A percentile compares a stretch with the other conserved stretches of the same genome.
Conservation (phyloP, 2,329 filamentous ascomycete genomes). For the Calonectria ilicicola region DNA sequence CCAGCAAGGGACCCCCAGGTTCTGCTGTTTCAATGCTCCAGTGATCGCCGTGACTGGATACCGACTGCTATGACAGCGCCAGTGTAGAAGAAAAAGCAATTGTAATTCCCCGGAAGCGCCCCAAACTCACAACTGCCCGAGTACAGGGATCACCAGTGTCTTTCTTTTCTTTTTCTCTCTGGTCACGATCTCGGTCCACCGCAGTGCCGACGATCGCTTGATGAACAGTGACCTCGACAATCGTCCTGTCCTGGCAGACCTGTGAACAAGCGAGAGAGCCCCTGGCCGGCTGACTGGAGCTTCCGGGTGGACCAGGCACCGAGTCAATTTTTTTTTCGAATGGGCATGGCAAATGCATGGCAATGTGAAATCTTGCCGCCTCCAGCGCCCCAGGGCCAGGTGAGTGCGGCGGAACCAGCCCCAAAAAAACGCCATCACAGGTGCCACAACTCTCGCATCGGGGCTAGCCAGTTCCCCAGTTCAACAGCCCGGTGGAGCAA, state of each 20-base stretch:
- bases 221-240: neutral
- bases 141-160: slow-evolving; percentile 11
- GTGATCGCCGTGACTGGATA: neutral
- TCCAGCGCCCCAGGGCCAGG: neutral
- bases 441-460: slow-evolving; percentile 5
- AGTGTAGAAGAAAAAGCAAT: slow-evolving; percentile 3
- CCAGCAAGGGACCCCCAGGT: neutral
- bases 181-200: slow-evolving; percentile 15
- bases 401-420: neutral
- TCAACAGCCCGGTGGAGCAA: neutral
- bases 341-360: slow-evolving; percentile 10
- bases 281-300: neutral
- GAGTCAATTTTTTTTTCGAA: slow-evolving; percentile 1
- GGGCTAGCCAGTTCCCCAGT: neutral
- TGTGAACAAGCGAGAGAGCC: neutral
- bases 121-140: neutral
- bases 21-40: slow-evolving; percentile 6
- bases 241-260: neutral
- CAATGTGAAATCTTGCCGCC: slow-evolving; percentile 19
- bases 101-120: slow-evolving; percentile 7
- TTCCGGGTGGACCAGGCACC: slow-evolving; percentile 1
- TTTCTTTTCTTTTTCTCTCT: slow-evolving; percentile 11
- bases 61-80: neutral
- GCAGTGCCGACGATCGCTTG: slow-evolving; percentile 9
- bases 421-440: neutral